These are phyloP conservation scores for Aethionema arabicum DNA, from an alignment of 345 rosid genomes.

Conservation along the genomic window DNA sequence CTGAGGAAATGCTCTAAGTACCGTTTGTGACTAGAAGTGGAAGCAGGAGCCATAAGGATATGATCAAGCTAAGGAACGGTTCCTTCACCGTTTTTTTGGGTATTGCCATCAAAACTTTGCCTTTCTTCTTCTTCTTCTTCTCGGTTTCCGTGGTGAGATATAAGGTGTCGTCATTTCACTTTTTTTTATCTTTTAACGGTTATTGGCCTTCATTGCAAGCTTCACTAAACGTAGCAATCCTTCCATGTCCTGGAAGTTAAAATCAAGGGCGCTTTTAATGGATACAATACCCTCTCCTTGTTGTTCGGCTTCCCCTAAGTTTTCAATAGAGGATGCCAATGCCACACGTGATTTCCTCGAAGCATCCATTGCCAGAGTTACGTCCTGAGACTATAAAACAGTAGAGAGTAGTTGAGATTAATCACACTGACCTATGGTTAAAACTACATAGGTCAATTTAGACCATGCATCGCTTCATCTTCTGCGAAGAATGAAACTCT, in stretches of 20 bases:
- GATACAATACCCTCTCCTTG: conserved; percentile 58
- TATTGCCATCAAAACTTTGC: conserved; percentile 14
- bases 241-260: conserved; percentile 87
- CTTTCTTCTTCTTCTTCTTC: conserved; percentile 9
- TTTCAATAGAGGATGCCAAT: conserved; percentile 55
- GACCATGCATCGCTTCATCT: background rate
- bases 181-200: conserved; percentile 40
- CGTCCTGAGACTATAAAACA: conserved; percentile 70
- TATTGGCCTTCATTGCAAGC: conserved; percentile 78
- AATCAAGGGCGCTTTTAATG: conserved; percentile 86
- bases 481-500: conserved; percentile 4
- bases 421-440: conserved; percentile 15
- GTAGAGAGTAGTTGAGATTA: conserved; percentile 27
- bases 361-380: conserved; percentile 89
- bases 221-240: conserved; percentile 73
- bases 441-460: conserved; percentile 9
- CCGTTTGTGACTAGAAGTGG: conserved; percentile 14
- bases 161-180: conserved; percentile 14
- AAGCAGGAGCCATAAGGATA: conserved; percentile 20
- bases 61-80: background rate
- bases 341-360: conserved; percentile 80
- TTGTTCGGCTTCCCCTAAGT: conserved; percentile 49
- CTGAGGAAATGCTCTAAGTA: conserved; percentile 22
- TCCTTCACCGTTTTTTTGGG: background rate
- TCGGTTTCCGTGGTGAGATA: conserved; percentile 23